Conservation (phyloP, 371 early-diverging fungal genomes). For the Sporodiniella umbellata region DNA sequence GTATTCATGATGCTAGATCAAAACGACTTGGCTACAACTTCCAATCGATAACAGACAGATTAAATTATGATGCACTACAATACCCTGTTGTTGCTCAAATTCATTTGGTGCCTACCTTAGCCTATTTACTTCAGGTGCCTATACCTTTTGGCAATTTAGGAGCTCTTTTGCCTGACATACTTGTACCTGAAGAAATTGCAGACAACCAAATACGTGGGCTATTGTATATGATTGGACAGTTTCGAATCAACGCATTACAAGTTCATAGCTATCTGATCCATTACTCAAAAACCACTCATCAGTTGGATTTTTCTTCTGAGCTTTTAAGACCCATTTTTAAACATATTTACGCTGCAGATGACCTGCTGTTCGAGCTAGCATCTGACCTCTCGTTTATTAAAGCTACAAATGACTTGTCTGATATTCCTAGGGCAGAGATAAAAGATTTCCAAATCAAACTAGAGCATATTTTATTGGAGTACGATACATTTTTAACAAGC, state of each 20-base stretch:
- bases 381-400: slow-evolving; percentile 28
- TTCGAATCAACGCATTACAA: slow-evolving; percentile 77
- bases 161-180: slow-evolving; percentile 71
- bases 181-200: slow-evolving; percentile 20
- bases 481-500: slow-evolving; percentile 61
- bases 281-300: slow-evolving; percentile 35
- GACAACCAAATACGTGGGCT: slow-evolving; percentile 35
- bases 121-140: slow-evolving; percentile 68
- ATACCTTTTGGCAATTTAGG: slow-evolving; percentile 88
- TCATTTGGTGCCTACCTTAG: slow-evolving; percentile 79
- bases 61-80: slow-evolving; percentile 25
- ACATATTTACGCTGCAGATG: slow-evolving; percentile 27
- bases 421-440: background rate
- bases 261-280: slow-evolving; percentile 66
- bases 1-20: slow-evolving; percentile 24
- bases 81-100: slow-evolving; percentile 71
- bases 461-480: slow-evolving; percentile 39
- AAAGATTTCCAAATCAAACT: slow-evolving; percentile 12
- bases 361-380: slow-evolving; percentile 14
- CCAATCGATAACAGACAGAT: slow-evolving; percentile 4
- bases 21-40: slow-evolving; percentile 29
- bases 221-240: slow-evolving; percentile 50
- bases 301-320: slow-evolving; percentile 27
- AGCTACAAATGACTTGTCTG: slow-evolving; percentile 28
- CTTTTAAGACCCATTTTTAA: slow-evolving; percentile 17